Conservation (phyloP, 768 basidiomycete genomes). For the Naganishia kalamii region DNA sequence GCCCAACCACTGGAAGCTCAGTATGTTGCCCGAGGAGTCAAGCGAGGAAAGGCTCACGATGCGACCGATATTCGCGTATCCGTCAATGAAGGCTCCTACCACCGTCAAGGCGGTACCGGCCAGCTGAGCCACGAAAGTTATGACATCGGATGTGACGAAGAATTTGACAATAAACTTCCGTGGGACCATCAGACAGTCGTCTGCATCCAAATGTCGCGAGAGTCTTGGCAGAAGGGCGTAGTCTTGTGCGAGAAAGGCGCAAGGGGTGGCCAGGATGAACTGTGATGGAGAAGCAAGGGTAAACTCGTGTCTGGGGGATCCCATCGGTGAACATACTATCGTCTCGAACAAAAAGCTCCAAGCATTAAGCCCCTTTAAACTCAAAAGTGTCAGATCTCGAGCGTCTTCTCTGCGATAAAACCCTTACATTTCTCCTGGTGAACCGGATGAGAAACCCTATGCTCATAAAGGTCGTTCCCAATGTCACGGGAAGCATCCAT, state of each 20-base stretch:
- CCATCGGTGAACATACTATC: conserved; percentile 12
- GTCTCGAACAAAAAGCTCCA: conserved; percentile 31
- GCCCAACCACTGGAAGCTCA: no score
- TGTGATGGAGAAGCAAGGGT: not conserved
- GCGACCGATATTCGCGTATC: conserved; percentile 3
- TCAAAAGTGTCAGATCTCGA: not conserved
- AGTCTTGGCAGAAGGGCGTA: conserved; percentile 64
- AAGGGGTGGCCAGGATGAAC: conserved; percentile 50
- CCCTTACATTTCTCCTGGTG: conserved; percentile 20
- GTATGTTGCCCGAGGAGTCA: no score
- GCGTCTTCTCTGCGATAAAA: not conserved
- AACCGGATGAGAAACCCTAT: conserved; percentile 26
- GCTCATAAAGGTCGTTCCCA: conserved; percentile 27
- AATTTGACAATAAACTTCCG: conserved; percentile 54
- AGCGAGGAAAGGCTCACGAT: conserved; percentile 2
- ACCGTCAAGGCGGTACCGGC: conserved; percentile 31
- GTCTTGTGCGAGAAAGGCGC: conserved; percentile 58
- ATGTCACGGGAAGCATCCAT: conserved; percentile 23
- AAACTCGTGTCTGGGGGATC: not conserved
- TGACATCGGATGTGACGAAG: conserved; percentile 61
- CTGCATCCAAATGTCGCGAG: conserved; percentile 52
- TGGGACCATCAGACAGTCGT: conserved; percentile 53
- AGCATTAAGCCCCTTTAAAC: conserved; percentile 13
- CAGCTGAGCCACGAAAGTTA: conserved; percentile 62
- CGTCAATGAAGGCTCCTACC: conserved; percentile 1